Base-by-base conservation (phyloP, 2,329 filamentous ascomycete species). In the Aspergillus sp. region DNA sequence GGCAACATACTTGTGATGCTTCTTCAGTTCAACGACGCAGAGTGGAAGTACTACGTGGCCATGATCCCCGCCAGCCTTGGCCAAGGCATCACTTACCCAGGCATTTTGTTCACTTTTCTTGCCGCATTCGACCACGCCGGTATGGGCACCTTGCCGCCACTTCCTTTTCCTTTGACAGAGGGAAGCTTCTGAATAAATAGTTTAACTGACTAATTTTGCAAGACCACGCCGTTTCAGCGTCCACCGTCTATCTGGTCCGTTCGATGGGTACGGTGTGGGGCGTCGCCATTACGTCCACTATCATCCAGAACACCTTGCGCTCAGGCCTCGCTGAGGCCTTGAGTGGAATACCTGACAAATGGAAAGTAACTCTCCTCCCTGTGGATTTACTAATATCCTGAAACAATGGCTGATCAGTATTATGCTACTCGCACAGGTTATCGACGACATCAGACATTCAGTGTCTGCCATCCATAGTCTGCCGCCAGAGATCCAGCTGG, bases 251-350 rank as follows among this genome's bases (percentile, higher is more conserved):
- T 69, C 79, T 89, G 19, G 82, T 89, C 47, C 82, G 87, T 25
- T 88, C 85, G 0, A 74, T 89, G 3, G 87, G 86, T 2, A 84
- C 82, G 0, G 86, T 89, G 15, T 89, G 85, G 82, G 86, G 87
- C 9, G 87, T 89, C 1, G 86, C 87, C 0, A 77, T 86, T 38
- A 85, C 85, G 0, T 87, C 86, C 8, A 82, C 86, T 6, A 85
- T 89, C 48, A 79, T 87, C 36, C 87, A 89, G 72, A 89, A 85
- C 59, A 84, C 83, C 58, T 78, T 89, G 64, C 84, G 79, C 66
- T 74, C 80, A 65, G 78, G 80, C 62, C 78, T 89, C 25, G 82
- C 83, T 5, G 74, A 77, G 62, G 85, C 81, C 65, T 75, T 89
- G 72, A 79, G 76, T 68, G 82, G 80, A 70, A 76, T 87, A 70